A percentile compares a stretch with the other conserved stretches of the same genome.
phyloP scores from a whole-genome alignment of 2,329 filamentous ascomycete species.

The Fusarium sp. region DNA sequence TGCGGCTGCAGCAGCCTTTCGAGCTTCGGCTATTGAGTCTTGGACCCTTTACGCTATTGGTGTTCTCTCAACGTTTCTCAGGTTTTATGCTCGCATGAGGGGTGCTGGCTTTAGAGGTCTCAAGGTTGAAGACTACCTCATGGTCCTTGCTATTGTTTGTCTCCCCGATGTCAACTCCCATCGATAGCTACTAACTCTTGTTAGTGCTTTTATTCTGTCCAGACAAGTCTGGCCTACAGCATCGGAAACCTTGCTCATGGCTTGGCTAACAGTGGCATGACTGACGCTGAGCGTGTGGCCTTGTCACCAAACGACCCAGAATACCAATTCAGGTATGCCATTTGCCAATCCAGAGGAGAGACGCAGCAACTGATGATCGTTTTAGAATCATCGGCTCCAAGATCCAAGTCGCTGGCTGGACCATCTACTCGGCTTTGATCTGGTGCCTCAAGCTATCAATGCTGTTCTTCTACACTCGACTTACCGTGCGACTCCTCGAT shows the following conservation, averaged over 20 bases:
- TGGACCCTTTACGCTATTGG: conserved; percentile 48
- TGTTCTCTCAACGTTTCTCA: conserved; percentile 41
- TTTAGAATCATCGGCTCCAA: conserved; percentile 64
- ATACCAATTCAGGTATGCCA: conserved; percentile 50
- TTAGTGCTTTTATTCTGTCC: conserved; percentile 62
- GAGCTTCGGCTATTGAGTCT: conserved; percentile 36
- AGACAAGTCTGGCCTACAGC: conserved; percentile 62
- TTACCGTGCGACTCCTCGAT: conserved; percentile 52
- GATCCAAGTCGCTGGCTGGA: conserved; percentile 67
- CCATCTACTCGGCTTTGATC: conserved; percentile 63
- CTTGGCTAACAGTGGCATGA: conserved; percentile 68
- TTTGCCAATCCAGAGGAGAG: fast-evolving
- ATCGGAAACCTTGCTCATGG: conserved; percentile 60
- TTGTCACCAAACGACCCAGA: conserved; percentile 58
- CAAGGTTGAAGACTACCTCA: conserved; percentile 48
- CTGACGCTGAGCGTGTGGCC: conserved; percentile 57
- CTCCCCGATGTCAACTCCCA: not conserved
- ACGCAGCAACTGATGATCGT: not conserved
- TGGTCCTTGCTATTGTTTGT: conserved; percentile 38
- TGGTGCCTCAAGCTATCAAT: conserved; percentile 68
- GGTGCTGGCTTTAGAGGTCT: conserved; percentile 42
- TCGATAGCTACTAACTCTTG: not conserved
- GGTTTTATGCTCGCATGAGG: conserved; percentile 48
- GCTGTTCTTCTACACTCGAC: conserved; percentile 65
- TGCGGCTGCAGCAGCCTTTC: conserved; percentile 15